These are phyloP conservation scores for Pilaira anomala DNA, from an alignment of 192 early-diverging fungal genomes.

Conservation along the genomic window DNA sequence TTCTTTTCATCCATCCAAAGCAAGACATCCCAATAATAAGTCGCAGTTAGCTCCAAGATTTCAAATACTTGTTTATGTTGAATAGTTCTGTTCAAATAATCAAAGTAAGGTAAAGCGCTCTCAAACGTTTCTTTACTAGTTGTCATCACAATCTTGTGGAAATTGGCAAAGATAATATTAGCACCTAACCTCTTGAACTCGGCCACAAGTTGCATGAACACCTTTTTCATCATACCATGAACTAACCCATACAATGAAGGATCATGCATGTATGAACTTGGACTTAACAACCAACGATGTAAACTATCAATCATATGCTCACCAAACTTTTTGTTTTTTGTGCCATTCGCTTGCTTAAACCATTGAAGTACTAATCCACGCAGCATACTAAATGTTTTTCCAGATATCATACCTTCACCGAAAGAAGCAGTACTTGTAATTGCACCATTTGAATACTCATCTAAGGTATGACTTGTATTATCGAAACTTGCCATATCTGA, in stretches of 20 bases:
- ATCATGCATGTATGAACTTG: conserved; percentile 77
- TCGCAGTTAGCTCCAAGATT: conserved; percentile 63
- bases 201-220: conserved; percentile 78
- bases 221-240: conserved; percentile 86
- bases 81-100: conserved; percentile 70
- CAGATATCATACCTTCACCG: conserved; percentile 43
- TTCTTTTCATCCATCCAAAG: conserved; percentile 94
- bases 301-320: conserved; percentile 75
- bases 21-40: conserved; percentile 74
- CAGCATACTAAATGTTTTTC: conserved; percentile 70
- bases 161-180: conserved; percentile 72
- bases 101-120: conserved; percentile 69
- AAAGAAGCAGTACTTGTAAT: conserved; percentile 34
- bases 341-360: conserved; percentile 62
- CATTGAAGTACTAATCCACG: conserved; percentile 76
- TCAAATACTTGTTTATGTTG: conserved; percentile 72
- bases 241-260: conserved; percentile 76
- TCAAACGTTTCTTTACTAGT: conserved; percentile 75
- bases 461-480: conserved; percentile 51
- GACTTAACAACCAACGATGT: conserved; percentile 84
- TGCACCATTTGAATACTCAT: conserved; percentile 55
- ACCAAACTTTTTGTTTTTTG: conserved; percentile 60
- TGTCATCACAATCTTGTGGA: conserved; percentile 77
- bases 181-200: conserved; percentile 80
- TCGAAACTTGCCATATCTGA: conserved; percentile 39